Base-by-base conservation (phyloP, 257 asterid genomes). In the Penstemon newberryi region DNA sequence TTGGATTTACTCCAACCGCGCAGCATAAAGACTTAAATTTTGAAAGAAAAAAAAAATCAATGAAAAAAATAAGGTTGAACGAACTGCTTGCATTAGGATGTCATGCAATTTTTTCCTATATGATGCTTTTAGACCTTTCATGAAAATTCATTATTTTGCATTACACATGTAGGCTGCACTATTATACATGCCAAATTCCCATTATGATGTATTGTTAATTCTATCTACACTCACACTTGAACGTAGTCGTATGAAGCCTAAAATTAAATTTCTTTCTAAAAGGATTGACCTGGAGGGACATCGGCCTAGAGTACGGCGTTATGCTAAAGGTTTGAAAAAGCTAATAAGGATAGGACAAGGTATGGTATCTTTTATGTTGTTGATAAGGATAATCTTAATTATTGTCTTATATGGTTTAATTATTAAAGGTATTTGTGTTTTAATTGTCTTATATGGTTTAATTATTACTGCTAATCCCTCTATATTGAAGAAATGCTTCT, bases 211-310 rank as follows among this genome's bases (percentile, higher is more conserved):
- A 60, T n/a, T 52, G 19, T 53, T 55, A 46, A n/a, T 71, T 52
- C 41, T 67, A 57, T 56, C 71, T 68, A 69, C 60, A 56, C 75
- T 56, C 25, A 38, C 61, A 60, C 40, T 56, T 70, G 69, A 63
- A 70, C 58, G 55, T 70, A 66, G 69, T 70, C 63, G 25, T 55
- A 63, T 42, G 10, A 57, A 39, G 43, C 61, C 72, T 80, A 63
- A 67, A 39, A 69, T 55, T 54, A 43, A 9, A 72, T 67, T 67
- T 63, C 60, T 59, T 40, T 78, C 56, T 80, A 40, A 67, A 81
- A 94, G 99, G 96, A 88, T 94, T 83, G 68, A 87, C 84, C 91
- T 91, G 78, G 96, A 84, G 77, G 93, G 92, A 66, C 99, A 81
- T 89, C 96, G 96, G 60, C 95, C 89, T 69, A 89, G 83, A 80